Evolutionary conservation across 2,329 filamentous ascomycete genomes (phyloP), one percentile per base, ranked within the genome.

Genomic region (Allantophomopsis cytisporea): DNA sequence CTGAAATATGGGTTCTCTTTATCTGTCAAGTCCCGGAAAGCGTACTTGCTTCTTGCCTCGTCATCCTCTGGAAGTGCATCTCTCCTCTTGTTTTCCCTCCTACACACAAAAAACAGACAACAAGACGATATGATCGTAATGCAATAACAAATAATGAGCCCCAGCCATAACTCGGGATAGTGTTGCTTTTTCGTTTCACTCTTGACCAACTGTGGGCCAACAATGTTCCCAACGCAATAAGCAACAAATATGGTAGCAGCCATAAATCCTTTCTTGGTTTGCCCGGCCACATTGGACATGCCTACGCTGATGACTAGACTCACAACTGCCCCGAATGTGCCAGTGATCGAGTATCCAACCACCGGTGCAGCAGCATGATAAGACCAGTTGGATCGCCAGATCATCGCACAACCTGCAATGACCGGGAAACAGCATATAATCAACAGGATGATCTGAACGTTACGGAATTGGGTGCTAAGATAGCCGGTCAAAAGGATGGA

Each of bases 191-290:
- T 79, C 1, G 75, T 78, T 55, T 80, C 63, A n/a, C 69, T 76
- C 48, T 72, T 73, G 32, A 86, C 71, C 31, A 86, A 62, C 57
- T 83, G 79, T 3, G 82, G 82, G 0, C 81, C 81, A 17, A 86
- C 74, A 38, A 87, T 86, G 48, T 86, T 86, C 2, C 81, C 73
- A 6, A 86, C 75, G 40, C 79, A 83, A 51, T 86, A 86, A 1
- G 78, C 80, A 0, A 83, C 78, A 45, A 86, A 87, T 1, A 83
- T 79, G 0, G 76, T 76, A 0, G 77, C 76, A 0, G 81, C 78
- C 67, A 82, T 84, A 50, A 81, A 77, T 45, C 76, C 81, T 64
- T 86, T 86, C 61, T 87, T 87, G 0, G 81, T 86, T 17, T 81
- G 71, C 0, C 83, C 82, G 0, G 81, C 80, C 0, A 86, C 79